Evolutionary conservation across 2,329 filamentous ascomycete genomes (phyloP).

Genomic region (Lachnellula willkommii): DNA sequence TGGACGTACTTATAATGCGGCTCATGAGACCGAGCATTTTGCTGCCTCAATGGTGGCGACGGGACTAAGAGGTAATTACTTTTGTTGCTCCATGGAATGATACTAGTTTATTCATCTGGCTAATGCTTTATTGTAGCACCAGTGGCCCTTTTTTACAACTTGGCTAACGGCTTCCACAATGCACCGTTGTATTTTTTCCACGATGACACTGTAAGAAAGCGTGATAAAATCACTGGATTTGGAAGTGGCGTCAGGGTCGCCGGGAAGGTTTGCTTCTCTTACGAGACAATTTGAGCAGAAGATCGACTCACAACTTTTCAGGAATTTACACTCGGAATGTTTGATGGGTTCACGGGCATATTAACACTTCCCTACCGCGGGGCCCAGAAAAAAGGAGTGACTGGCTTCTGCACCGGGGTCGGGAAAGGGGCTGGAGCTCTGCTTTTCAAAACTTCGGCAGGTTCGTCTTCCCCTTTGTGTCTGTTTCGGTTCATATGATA

Average conservation of each 20-base stretch:
- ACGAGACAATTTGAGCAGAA: background rate
- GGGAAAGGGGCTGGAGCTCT: slow-evolving; percentile 58
- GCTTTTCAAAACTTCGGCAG: slow-evolving; percentile 54
- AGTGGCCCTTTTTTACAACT: slow-evolving; percentile 49
- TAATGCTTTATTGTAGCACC: slow-evolving; percentile 10
- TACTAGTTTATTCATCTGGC: background rate
- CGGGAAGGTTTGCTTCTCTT: slow-evolving; percentile 32
- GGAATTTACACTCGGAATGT: slow-evolving; percentile 58
- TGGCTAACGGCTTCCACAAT: slow-evolving; percentile 66
- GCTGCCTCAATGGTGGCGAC: slow-evolving; percentile 11
- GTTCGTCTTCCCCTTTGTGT: background rate
- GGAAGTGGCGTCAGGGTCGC: slow-evolving; percentile 57
- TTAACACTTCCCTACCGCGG: slow-evolving; percentile 53
- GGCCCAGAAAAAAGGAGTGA: slow-evolving; percentile 47
- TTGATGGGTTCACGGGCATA: slow-evolving; percentile 58
- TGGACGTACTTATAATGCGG: slow-evolving; percentile 15
- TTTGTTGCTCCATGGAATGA: background rate
- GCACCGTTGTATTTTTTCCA: slow-evolving; percentile 59
- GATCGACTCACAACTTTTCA: background rate
- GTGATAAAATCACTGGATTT: slow-evolving; percentile 56
- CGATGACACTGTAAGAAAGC: slow-evolving; percentile 58
- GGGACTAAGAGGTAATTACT: slow-evolving; percentile 10
- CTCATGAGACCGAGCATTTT: slow-evolving; percentile 19
- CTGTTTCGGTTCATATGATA: slow-evolving; percentile 19
- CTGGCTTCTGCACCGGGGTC: slow-evolving; percentile 45